Evolutionary conservation across 1,284 basidiomycete species (phyloP).

Genomic region (Schizophyllum amplum): DNA sequence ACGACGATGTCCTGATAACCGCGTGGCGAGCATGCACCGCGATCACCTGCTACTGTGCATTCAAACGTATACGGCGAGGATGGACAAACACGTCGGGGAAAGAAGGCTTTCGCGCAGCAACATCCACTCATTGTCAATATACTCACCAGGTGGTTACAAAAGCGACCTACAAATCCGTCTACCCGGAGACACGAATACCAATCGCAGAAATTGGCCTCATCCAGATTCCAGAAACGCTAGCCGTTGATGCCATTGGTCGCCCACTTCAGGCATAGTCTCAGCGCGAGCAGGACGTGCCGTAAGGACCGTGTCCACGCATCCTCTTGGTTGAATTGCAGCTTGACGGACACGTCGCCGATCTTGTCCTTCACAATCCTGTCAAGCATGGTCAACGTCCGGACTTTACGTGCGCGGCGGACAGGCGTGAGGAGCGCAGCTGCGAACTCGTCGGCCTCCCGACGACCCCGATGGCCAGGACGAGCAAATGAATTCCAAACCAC

Average conservation of each 20-base stretch:
- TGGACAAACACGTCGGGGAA: too few species aligned
- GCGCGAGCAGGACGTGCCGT: conserved; percentile 81
- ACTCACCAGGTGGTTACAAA: too few species aligned
- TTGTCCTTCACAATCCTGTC: conserved; percentile 85
- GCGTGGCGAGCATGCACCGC: too few species aligned
- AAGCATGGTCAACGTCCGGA: neutral
- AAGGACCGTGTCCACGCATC: conserved; percentile 94
- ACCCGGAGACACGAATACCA: too few species aligned
- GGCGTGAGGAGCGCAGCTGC: conserved; percentile 7
- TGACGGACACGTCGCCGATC: conserved; percentile 92
- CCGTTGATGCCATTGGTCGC: conserved; percentile 68
- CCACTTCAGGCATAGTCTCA: conserved; percentile 84
- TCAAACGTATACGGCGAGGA: too few species aligned
- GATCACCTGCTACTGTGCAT: too few species aligned
- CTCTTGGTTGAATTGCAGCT: conserved; percentile 90
- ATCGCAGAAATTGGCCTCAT: neutral
- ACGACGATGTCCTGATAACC: too few species aligned
- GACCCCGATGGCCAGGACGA: too few species aligned
- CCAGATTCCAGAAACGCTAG: conserved; percentile 20
- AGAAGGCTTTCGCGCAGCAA: too few species aligned
- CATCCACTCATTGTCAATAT: too few species aligned
- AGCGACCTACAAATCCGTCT: too few species aligned
- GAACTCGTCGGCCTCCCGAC: neutral
- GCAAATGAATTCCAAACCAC: conserved; percentile 20
- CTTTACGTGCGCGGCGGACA: neutral